phyloP scores from a whole-genome alignment of 2,329 filamentous ascomycete species.

The Colletotrichum sojae region DNA sequence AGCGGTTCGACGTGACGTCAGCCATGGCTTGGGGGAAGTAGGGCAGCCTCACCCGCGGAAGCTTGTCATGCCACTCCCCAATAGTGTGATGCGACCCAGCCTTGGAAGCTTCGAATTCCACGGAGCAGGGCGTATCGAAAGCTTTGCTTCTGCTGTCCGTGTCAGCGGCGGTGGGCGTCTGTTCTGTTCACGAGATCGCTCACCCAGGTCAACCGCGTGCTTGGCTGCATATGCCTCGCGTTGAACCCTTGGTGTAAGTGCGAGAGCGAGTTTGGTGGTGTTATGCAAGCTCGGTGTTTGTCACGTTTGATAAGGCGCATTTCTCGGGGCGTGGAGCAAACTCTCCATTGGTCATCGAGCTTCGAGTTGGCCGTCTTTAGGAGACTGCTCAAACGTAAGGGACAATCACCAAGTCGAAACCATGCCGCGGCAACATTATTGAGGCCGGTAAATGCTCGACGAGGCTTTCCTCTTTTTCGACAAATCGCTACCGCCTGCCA shows the following conservation, averaged over 20 bases:
- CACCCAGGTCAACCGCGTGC: too few relatives aligned
- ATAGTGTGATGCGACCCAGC: too few relatives aligned
- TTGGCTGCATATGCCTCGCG: too few relatives aligned
- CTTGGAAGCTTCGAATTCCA: too few relatives aligned
- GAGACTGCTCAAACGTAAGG: too few relatives aligned
- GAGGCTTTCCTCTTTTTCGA: constrained; percentile 3
- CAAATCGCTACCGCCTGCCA: constrained; percentile 44
- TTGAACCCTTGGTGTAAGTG: neutral
- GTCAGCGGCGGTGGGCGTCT: too few relatives aligned
- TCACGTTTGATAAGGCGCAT: constrained; percentile 16
- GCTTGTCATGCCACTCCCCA: too few relatives aligned
- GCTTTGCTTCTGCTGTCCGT: too few relatives aligned
- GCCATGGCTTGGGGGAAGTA: neutral
- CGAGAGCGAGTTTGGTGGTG: constrained; percentile 3
- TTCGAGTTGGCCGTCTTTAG: too few relatives aligned
- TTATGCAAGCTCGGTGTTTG: constrained; percentile 15
- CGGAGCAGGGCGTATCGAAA: too few relatives aligned
- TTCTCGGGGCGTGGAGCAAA: neutral
- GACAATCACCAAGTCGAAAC: neutral
- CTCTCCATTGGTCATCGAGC: neutral
- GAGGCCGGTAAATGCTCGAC: constrained; percentile 42
- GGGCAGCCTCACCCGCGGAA: neutral
- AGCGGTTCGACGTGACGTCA: constrained; percentile 33
- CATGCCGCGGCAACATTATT: neutral
- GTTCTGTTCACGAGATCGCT: too few relatives aligned